These are phyloP conservation scores for Suillus tomentosus DNA, from an alignment of 768 basidiomycete genomes.

Conservation along the genomic window DNA sequence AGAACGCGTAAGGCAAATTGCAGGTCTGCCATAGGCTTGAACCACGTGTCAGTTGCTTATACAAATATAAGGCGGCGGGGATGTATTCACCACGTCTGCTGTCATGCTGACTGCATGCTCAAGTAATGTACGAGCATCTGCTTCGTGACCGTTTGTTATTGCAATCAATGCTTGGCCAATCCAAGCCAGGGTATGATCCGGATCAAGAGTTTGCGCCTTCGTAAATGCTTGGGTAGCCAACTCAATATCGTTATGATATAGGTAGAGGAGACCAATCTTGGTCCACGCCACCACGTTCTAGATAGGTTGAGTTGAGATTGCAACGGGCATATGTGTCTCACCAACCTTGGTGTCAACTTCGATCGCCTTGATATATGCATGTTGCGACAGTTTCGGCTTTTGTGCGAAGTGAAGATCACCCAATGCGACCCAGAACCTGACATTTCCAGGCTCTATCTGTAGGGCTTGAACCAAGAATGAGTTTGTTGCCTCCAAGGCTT, in stretches of 20 bases:
- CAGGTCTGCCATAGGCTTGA: slow-evolving; percentile 79
- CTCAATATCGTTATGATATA: slow-evolving; percentile 75
- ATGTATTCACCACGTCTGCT: slow-evolving; percentile 52
- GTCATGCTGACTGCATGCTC: slow-evolving; percentile 70
- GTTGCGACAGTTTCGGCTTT: slow-evolving; percentile 79
- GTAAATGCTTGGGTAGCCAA: slow-evolving; percentile 85
- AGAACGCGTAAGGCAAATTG: slow-evolving; percentile 70
- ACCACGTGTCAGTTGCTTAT: slow-evolving; percentile 16
- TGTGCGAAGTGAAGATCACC: slow-evolving; percentile 70
- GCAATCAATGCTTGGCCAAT: slow-evolving; percentile 84
- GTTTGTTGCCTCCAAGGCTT: slow-evolving; percentile 44
- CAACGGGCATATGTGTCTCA: slow-evolving; percentile 9
- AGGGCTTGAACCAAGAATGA: slow-evolving; percentile 71
- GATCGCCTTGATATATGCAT: slow-evolving; percentile 87
- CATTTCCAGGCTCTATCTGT: slow-evolving; percentile 68
- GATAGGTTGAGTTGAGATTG: slow-evolving; percentile 8
- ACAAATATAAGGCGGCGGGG: not conserved
- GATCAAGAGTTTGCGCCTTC: slow-evolving; percentile 88
- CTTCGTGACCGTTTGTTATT: slow-evolving; percentile 52
- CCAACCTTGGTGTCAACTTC: slow-evolving; percentile 83
- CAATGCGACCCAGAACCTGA: slow-evolving; percentile 79
- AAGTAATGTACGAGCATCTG: slow-evolving; percentile 67
- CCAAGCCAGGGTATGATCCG: slow-evolving; percentile 89
- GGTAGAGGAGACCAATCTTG: slow-evolving; percentile 85
- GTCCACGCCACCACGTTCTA: slow-evolving; percentile 82